phyloP scores from a whole-genome alignment of 768 basidiomycete genomes.

The Pisolithus orientalis region DNA sequence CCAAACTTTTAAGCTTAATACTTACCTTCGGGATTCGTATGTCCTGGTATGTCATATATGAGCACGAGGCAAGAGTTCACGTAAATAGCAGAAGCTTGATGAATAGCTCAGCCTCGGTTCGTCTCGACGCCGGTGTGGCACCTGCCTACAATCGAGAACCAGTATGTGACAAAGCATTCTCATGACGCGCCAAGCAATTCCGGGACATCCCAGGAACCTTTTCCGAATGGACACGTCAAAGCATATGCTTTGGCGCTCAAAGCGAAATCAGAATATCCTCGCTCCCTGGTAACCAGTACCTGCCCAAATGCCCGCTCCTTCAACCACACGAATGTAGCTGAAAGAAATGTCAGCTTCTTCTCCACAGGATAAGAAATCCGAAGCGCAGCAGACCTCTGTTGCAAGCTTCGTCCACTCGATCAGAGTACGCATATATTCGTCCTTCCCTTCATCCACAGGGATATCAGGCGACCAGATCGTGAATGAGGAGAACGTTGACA shows the following conservation, averaged over 20 bases:
- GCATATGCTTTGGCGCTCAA: neutral
- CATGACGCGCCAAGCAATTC: no score
- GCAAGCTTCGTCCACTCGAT: constrained; percentile 67
- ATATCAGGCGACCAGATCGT: constrained; percentile 75
- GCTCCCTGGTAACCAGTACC: neutral
- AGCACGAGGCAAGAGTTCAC: no score
- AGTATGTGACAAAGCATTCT: no score
- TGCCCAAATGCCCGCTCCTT: constrained; percentile 3
- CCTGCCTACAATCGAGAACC: no score
- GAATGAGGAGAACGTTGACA: constrained; percentile 56
- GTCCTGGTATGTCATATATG: no score
- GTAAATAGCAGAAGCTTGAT: no score
- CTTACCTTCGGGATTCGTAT: neutral
- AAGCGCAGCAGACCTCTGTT: constrained; percentile 42
- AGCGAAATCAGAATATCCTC: neutral
- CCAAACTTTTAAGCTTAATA: neutral
- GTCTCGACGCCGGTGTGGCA: no score
- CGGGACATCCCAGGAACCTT: no score
- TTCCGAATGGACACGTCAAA: no score
- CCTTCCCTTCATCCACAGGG: constrained; percentile 58
- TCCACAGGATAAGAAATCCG: no score
- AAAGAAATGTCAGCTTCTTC: neutral
- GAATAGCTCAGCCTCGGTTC: no score
- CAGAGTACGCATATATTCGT: constrained; percentile 66
- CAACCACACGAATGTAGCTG: constrained; percentile 20